Evolutionary conservation across 805 yeast genomes (phyloP).

Genomic region (Candida piceae): DNA sequence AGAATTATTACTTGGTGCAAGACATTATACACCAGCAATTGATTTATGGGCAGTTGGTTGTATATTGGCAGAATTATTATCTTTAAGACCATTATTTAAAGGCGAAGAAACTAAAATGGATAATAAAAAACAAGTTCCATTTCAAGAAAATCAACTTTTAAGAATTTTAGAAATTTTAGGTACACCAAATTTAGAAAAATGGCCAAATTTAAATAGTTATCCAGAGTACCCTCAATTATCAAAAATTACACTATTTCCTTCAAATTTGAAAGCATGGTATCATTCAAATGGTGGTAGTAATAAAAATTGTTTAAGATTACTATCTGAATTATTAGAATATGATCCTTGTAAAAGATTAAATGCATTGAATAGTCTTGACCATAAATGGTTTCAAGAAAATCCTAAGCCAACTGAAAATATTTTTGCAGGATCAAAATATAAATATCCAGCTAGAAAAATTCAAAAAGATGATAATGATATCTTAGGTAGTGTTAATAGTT

Average conservation of each 20-base stretch:
- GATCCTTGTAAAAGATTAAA: conserved; percentile 80
- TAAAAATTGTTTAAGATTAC: conserved; percentile 58
- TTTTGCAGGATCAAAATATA: conserved; percentile 66
- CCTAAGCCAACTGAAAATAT: conserved; percentile 71
- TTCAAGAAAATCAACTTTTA: conserved; percentile 87
- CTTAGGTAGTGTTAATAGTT: conserved; percentile 26
- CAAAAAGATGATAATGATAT: conserved; percentile 86
- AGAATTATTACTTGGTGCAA: conserved; percentile 80
- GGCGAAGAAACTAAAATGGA: conserved; percentile 98
- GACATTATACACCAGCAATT: conserved; percentile 89
- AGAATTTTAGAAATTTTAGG: conserved; percentile 93
- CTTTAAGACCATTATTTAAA: conserved; percentile 88
- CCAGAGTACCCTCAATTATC: conserved; percentile 77
- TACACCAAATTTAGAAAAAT: conserved; percentile 68
- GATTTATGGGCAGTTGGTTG: conserved; percentile 97
- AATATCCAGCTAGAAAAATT: conserved; percentile 83
- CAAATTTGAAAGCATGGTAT: conserved; percentile 80
- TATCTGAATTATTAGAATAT: conserved; percentile 64
- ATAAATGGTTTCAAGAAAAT: conserved; percentile 69
- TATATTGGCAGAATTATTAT: conserved; percentile 83
- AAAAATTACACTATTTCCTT: conserved; percentile 54
- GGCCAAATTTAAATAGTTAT: conserved; percentile 76
- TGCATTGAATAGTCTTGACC: conserved; percentile 70
- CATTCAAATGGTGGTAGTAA: conserved; percentile 74
- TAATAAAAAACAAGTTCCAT: conserved; percentile 87